Evolutionary conservation across 2,329 filamentous ascomycete species (phyloP).

Genomic region (Fusarium poae): DNA sequence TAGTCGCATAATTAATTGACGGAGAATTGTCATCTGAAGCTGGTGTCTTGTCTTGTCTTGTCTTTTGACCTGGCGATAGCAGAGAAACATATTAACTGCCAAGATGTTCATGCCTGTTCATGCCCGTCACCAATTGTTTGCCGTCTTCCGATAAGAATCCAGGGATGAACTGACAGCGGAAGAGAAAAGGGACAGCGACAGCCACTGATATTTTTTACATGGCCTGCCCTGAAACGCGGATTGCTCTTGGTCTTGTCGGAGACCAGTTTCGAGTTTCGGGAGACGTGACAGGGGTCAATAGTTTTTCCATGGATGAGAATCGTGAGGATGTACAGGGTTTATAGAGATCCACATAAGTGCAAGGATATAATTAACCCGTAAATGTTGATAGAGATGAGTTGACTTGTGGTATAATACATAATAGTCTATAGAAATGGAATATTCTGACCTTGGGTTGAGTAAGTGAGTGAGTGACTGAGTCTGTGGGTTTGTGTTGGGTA

Average conservation of each 20-base stretch:
- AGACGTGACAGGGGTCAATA: slow-evolving; percentile 9
- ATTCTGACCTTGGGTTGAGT: neutral
- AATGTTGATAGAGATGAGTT: neutral
- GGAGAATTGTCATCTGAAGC: slow-evolving; percentile 14
- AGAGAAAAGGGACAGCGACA: slow-evolving; percentile 2
- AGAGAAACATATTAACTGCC: slow-evolving; percentile 1
- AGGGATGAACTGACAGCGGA: slow-evolving; percentile 16
- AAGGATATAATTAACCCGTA: slow-evolving; percentile 1
- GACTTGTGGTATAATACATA: neutral
- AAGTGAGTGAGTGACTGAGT: neutral
- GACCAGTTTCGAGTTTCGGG: slow-evolving; percentile 31
- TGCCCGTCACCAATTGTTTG: neutral
- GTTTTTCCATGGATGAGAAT: slow-evolving; percentile 41
- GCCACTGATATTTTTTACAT: slow-evolving; percentile 12
- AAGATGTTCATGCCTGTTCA: neutral
- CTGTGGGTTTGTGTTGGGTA: neutral
- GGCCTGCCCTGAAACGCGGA: slow-evolving; percentile 30
- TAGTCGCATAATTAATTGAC: slow-evolving; percentile 17
- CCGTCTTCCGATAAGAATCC: slow-evolving; percentile 14
- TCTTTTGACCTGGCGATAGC: too few relatives aligned
- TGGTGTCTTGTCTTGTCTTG: neutral
- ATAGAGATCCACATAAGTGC: slow-evolving; percentile 10
- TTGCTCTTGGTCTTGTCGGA: slow-evolving; percentile 25
- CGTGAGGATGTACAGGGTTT: slow-evolving; percentile 16
- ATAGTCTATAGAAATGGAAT: neutral